phyloP scores from a whole-genome alignment of 129 eudicot genomes.

The Pseudognaphalium luteoalbum region DNA sequence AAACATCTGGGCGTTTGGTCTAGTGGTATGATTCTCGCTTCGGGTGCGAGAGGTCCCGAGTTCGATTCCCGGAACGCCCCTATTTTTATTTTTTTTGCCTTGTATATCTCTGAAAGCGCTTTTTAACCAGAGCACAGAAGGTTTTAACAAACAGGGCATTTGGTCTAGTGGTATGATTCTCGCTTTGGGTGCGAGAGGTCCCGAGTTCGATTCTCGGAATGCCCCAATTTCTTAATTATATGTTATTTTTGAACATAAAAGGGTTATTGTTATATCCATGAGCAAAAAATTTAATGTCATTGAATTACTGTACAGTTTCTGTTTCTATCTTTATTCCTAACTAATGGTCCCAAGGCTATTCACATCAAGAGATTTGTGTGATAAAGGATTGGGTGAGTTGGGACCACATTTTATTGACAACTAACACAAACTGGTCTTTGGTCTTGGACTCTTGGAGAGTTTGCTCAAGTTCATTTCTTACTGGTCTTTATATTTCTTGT shows the following conservation, averaged over 20 bases:
- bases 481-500: neutral
- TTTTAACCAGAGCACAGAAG: no score
- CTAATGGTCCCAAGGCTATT: neutral
- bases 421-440: neutral
- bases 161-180: constrained; percentile 99
- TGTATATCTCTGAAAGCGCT: no score
- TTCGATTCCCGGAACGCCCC: constrained; percentile 99
- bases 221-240: constrained; percentile 28
- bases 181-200: constrained; percentile 99
- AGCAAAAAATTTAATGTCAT: no score
- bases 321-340: neutral
- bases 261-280: no score
- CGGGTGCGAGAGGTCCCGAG: constrained; percentile 99
- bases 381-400: neutral
- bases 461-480: no score
- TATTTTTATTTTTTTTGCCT: neutral
- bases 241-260: neutral
- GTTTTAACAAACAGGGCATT: constrained; percentile 48
- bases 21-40: constrained; percentile 99
- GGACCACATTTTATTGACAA: neutral
- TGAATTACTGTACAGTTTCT: no score
- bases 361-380: neutral
- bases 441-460: neutral
- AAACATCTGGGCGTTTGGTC: constrained; percentile 82
- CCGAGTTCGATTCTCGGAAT: constrained; percentile 91